Base-by-base conservation (phyloP, 257 asterid genomes). In the Vinca minor region DNA sequence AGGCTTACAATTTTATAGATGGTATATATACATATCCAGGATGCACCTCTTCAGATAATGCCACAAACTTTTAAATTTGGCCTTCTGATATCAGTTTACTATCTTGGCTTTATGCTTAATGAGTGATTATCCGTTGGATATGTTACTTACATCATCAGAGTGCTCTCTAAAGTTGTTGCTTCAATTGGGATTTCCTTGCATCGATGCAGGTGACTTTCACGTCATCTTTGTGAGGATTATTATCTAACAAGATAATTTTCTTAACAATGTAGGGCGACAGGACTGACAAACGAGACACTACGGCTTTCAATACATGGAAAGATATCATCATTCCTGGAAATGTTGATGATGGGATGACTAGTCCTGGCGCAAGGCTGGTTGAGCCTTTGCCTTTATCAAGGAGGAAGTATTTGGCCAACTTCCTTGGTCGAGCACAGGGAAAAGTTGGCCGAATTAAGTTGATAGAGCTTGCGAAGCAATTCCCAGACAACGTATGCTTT, bases 271-370 rank as follows among this genome's bases (percentile, higher is more conserved):
- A 92, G 97, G 98, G 97, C 23, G 98, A 92, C 65, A 87, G 94
- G 48, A 92, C 97, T 26, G 97, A 92, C 82, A 89, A 92, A 76
- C 83, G 95, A 77, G 96, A 81, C 76, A 83, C 78, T 31, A 89
- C 94, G 67, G 96, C 96, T 69, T 92, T 89, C 80, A 89, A 82
- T 76, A 89, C 97, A 41, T 92, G 97, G 98, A 89, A 92, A 79
- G 98, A 92, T 78, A 81, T 89, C 61, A 85, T 92, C 68, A 87
- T 92, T 66, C 98, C 98, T 58, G 98, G 98, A 62, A 87, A 92
- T 71, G 77, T 87, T 70, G 98, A 92, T 70, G 97, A 92, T 78
- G 96, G 95, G 69, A 92, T 92, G 96, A 92, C 96, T 53, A 45
- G 71, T 67, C 69, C 66, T 35, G 78, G 82, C 62, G 49, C 87